Base-by-base conservation (phyloP, 2,329 filamentous ascomycete species). In the Fusarium tanahbumbuense region DNA sequence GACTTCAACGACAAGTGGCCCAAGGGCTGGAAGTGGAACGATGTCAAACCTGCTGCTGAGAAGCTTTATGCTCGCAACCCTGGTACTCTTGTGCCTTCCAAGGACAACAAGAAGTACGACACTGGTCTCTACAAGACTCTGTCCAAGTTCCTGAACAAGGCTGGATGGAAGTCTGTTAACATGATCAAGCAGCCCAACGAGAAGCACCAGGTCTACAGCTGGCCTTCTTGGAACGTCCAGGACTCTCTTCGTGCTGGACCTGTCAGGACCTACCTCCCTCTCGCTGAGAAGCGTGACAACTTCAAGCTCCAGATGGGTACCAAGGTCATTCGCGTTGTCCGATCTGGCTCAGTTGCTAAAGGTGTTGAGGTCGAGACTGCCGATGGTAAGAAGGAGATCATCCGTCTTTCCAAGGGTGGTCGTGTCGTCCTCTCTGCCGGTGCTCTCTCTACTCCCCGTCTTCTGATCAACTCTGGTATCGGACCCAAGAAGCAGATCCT, bases 1-100 rank as follows among this genome's bases (percentile, higher is more conserved):
- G 91, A 93, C 76, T 93, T 91, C 83, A 41, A 60, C 32, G 84
- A 87, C 75, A 90, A 91, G 76, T 93, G 92, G 81, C 91, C 91
- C 2, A 72, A 80, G 7, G 91, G 90, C 25, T 93, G 91, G 91
- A 89, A 76, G 79, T 25, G 90, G 72, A 37, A 47, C 0, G 68
- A 93, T 71, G 85, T 93, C 75, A 82, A 81, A 55, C 76, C 81
- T 13, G 88, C 91, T 6, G 87, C 89, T 11, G 78, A 85, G 28
- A 85, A 88, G 32, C 86, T 90, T 7, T 93, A 93, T 75, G 80
- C 89, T 88, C 67, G 72, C 6, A 74, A 73, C 47, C 46, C 62
- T 0, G 72, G 72, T 27, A 92, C 89, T 0, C 86, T 87, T 56
- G 80, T 82, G 20, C 90, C 91, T 1, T 92, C 91, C 1, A 80